Evolutionary conservation across 2,329 filamentous ascomycete species (phyloP).

Genomic region (Monilinia fructigena): DNA sequence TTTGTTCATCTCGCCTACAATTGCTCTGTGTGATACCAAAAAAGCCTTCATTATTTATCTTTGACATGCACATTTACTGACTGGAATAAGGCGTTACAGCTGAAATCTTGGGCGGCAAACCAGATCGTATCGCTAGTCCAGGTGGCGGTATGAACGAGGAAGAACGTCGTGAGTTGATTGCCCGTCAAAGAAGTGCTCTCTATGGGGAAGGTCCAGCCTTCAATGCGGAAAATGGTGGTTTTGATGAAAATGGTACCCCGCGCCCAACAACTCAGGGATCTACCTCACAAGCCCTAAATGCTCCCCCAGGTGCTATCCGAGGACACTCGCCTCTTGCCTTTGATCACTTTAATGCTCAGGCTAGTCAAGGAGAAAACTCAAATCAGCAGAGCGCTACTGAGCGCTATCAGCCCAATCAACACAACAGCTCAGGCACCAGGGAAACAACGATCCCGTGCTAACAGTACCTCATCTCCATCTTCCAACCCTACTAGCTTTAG

Average conservation of each 20-base stretch:
- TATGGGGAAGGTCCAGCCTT: slow-evolving; percentile 76
- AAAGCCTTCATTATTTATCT: slow-evolving; percentile 9
- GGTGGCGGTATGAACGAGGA: slow-evolving; percentile 85
- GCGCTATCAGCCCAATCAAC: slow-evolving; percentile 51
- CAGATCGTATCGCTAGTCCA: slow-evolving; percentile 81
- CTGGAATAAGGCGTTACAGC: slow-evolving; percentile 57
- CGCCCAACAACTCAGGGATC: slow-evolving; percentile 66
- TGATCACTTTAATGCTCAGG: slow-evolving; percentile 59
- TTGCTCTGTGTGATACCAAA: slow-evolving; percentile 42
- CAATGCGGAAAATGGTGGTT: slow-evolving; percentile 60
- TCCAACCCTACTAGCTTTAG: slow-evolving; percentile 61
- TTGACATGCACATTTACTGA: slow-evolving; percentile 39
- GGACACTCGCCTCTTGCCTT: slow-evolving; percentile 79
- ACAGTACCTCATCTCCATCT: slow-evolving; percentile 83
- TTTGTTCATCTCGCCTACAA: slow-evolving; percentile 38
- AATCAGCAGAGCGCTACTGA: slow-evolving; percentile 43
- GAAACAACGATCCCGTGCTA: slow-evolving; percentile 61
- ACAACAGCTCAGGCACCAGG: slow-evolving; percentile 39
- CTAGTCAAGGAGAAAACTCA: slow-evolving; percentile 31
- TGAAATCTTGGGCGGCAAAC: slow-evolving; percentile 70
- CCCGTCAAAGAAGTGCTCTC: slow-evolving; percentile 89
- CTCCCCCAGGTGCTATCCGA: slow-evolving; percentile 59
- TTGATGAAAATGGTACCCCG: slow-evolving; percentile 65
- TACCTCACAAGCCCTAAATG: slow-evolving; percentile 57
- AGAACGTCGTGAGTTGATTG: slow-evolving; percentile 91